Evolutionary conservation across 2,329 filamentous ascomycete genomes (phyloP), one percentile per base, ranked within the genome.

Genomic region (Ceratocystis cacaofunesta): DNA sequence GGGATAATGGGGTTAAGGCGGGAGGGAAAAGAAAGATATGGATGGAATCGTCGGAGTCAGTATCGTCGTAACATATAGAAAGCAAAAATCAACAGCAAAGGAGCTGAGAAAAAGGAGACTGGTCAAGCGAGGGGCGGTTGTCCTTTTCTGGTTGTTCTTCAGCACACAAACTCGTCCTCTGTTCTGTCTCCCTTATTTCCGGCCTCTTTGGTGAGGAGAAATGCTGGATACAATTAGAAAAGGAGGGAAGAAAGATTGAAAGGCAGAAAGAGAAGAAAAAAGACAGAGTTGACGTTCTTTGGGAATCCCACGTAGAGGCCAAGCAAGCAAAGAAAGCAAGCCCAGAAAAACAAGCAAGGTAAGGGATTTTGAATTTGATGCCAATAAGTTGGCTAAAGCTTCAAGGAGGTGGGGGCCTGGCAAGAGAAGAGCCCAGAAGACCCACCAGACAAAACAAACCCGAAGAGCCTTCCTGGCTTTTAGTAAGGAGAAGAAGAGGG

Each of bases 41-140:
- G 30, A 32, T 57, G 25, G 52, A 57, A 57, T 57, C 52, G 52
- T 57, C 25, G 52, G 52, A 57, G 30, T 57, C 52, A 57, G 52
- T 30, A 28, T 57, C 52, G 52, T 57, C 52, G 52, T 57, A 65
- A 67, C 67, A 69, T 57, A 70, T 62, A 62, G 61, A 58, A 50
- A 63, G 60, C 43, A 63, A 55, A 63, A 62, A 62, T 22, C 5
- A 22, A 3, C n/a, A 32, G 46, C 46, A 50, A 25, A 50, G 46
- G 46, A 50, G 46, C 52, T 57, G 32, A 60, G 48, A 63, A 63
- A 63, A 63, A 62, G 44, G 61, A 62, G 61, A 62, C 19, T 44
- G 61, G 30, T 25, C 36, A 44, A 44, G 41, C 5, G 58, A 61
- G 58, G 58, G 58, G 58, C 41, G 43, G 43, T 61, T 61, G 58